These are phyloP conservation scores for Penicillium antarcticum DNA, from an alignment of 495 filamentous ascomycete species.

Conservation along the genomic window DNA sequence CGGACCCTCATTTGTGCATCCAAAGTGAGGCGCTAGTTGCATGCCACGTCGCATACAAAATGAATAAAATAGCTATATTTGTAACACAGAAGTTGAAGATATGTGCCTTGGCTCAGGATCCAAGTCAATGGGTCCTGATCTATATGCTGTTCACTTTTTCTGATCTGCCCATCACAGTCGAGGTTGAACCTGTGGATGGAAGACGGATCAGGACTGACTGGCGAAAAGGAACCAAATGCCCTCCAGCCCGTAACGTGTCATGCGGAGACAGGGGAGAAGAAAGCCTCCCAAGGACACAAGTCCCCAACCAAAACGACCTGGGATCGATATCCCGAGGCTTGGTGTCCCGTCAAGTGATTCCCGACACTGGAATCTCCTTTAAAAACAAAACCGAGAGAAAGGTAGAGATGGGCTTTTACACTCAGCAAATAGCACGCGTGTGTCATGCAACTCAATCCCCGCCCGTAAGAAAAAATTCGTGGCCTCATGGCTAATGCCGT, in stretches of 20 bases:
- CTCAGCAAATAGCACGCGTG: background rate
- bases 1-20: constrained; percentile 1
- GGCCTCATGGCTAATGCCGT: constrained; percentile 24
- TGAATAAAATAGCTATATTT: constrained; percentile 14
- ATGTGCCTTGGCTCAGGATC: constrained; percentile 22
- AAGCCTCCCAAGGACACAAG: background rate
- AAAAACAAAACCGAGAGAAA: constrained; percentile 6
- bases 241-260: constrained; percentile 28
- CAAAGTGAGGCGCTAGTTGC: constrained; percentile 7
- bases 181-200: constrained; percentile 16
- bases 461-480: constrained; percentile 34
- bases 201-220: constrained; percentile 25
- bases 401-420: background rate
- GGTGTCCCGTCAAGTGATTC: constrained; percentile 1
- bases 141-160: constrained; percentile 32
- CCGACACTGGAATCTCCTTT: background rate
- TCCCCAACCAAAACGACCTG: background rate
- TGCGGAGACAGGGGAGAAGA: constrained; percentile 6
- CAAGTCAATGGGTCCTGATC: constrained; percentile 11
- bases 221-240: constrained; percentile 38
- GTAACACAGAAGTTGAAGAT: constrained; percentile 15
- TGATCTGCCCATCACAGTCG: constrained; percentile 22
- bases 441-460: constrained; percentile 5
- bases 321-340: constrained; percentile 8
- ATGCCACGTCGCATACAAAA: constrained; percentile 7